These are phyloP conservation scores for Pilasporangium apinafurcum DNA, from an alignment of 352 stramenopile genomes.

Conservation along the genomic window DNA sequence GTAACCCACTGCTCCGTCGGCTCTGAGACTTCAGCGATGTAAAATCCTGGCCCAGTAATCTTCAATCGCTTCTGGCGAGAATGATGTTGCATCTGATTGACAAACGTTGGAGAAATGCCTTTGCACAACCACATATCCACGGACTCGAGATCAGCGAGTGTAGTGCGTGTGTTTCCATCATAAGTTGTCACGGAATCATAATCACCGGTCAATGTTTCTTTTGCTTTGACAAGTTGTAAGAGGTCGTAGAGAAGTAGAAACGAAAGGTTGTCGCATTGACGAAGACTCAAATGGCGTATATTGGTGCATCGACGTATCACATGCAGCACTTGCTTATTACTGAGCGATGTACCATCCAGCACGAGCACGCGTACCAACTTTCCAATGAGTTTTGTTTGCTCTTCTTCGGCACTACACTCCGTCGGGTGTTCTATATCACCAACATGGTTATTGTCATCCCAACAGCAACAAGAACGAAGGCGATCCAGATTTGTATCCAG, in stretches of 20 bases:
- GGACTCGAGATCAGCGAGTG: no score
- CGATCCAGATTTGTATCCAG: conserved; percentile 3
- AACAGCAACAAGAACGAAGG: not conserved
- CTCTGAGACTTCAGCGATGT: conserved; percentile 6
- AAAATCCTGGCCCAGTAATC: conserved; percentile 17
- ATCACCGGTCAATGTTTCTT: not conserved
- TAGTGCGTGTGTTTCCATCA: no score
- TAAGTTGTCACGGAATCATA: not conserved
- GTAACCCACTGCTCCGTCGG: not conserved
- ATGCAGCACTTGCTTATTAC: conserved; percentile 15
- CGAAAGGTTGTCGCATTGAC: conserved; percentile 13
- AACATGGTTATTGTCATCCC: not conserved
- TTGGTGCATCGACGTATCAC: conserved; percentile 9
- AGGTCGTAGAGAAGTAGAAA: conserved; percentile 31
- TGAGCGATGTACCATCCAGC: conserved; percentile 10
- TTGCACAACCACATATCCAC: conserved; percentile 29
- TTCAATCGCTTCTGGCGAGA: conserved; percentile 3
- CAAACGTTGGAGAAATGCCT: conserved; percentile 15
- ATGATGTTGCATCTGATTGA: conserved; percentile 8
- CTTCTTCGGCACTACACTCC: not conserved
- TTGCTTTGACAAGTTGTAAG: conserved; percentile 6
- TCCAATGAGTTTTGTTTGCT: not conserved
- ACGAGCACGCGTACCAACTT: conserved; percentile 11
- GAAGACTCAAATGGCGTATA: conserved; percentile 9
- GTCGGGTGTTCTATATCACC: not conserved